Base-by-base conservation (phyloP, 1,139 yeast genomes). In the Geotrichum candidum region DNA sequence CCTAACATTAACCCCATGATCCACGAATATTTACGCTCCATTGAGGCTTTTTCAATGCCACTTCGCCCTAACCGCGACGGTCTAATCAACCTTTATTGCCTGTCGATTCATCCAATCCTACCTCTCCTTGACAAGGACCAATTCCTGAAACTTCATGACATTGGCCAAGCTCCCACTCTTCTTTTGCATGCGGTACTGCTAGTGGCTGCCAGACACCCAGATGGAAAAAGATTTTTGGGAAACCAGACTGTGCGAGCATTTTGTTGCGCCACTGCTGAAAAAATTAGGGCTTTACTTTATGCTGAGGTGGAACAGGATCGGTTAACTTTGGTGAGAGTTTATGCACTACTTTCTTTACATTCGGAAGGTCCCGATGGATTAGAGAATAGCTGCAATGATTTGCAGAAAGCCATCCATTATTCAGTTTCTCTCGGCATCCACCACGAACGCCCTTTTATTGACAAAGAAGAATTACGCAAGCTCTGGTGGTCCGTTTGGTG, bases 221-320 rank as follows among this genome's bases (percentile, higher is more conserved):
- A 70, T 58, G 79, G 80, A 1, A 70, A 67, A 46, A 71, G 71
- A 22, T 72, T 72, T 41, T 64, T 77, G 10, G 72, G 70, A 52
- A 66, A 67, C 51, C 72, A 72, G 64, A 68, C 71, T 11, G 72
- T 70, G n/a, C 68, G 77, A 18, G 73, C 73, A 55, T 74, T 74
- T 65, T 74, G 76, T 53, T 67, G 73, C 11, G 61, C 68, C 13
- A 73, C 75, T 0, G 73, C 74, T 7, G 70, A 69, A 29, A 78
- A 78, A 63, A 75, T 77, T 48, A 68, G 80, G 23, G 81, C 80
- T 22, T 68, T 78, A 23, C 67, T 78, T 59, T 78, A 74, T 46
- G 78, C 79, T n/a, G 74, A 78, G 53, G 79, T 79, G 18, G 81
- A 78, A 61, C 76, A 74, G 51, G 81, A 78, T 57, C 70, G 78